Evolutionary conservation across 345 rosid genomes (phyloP), one percentile per base, ranked within the genome.

Genomic region (Citrus trifoliata): DNA sequence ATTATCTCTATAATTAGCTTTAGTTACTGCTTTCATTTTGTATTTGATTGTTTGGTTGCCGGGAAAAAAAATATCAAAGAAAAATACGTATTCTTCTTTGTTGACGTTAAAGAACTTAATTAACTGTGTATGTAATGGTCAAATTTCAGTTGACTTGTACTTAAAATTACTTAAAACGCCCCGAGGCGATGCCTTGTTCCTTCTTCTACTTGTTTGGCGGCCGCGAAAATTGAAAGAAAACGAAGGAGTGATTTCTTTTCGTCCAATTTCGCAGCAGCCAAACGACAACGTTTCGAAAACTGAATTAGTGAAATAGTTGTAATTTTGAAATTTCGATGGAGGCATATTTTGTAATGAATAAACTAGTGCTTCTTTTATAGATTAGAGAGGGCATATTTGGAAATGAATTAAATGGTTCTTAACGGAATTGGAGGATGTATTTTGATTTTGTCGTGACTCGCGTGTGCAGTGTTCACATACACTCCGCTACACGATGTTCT

Each of bases 391-490:
- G 16, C 51, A 46, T 46, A 46, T 46, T 46, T 46, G 51, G 16
- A 46, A 13, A 12, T 46, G 51, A 46, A 46, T 46, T 46, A 46
- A 46, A 13, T 13, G 51, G 5, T 13, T 46, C 4, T 46, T 13
- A 46, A 12, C 51, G 51, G 51, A 13, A 46, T 46, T 46, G 18
- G 51, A 46, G 51, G 16, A 3, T 13, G 51, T 3, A 13, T 46
- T 46, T 46, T 46, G 4, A 13, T 46, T 46, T 46, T 46, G 51
- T 46, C 51, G 51, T 3, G 16, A 46, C 51, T 46, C 5, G 51
- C 51, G 5, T 35, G 18, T 22, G 71, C 76, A 78, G 81, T 78
- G 37, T 78, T 78, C 62, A 46, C 38, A 14, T 78, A 71, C 76
- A 40, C 81, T 62, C 76, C 81, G 18, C 21, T 32, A 0, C 76